Evolutionary conservation across 2,329 filamentous ascomycete species (phyloP).

Genomic region (Lachnellula occidentalis): DNA sequence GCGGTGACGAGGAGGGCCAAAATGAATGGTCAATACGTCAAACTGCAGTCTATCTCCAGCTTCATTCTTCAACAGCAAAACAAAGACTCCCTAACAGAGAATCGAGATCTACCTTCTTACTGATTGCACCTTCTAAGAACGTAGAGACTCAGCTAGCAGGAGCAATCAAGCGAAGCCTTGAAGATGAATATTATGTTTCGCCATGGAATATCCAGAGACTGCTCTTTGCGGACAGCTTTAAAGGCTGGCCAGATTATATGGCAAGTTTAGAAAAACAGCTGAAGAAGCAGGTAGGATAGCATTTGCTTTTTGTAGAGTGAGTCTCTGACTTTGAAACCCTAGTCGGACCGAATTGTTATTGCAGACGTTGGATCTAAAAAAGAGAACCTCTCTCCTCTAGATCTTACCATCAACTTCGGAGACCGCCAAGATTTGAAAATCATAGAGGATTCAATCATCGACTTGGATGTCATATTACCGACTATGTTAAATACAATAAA

Average conservation of each 20-base stretch:
- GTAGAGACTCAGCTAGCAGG: conserved; percentile 1
- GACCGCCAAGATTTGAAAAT: conserved; percentile 20
- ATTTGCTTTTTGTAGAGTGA: background rate
- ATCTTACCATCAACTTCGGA: conserved; percentile 16
- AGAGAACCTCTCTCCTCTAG: conserved; percentile 10
- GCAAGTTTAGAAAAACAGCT: conserved; percentile 12
- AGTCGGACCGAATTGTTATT: conserved; percentile 10
- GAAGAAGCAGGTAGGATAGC: conserved; percentile 5
- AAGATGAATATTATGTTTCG: background rate
- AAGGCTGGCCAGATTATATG: conserved; percentile 20
- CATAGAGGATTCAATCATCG: conserved; percentile 18
- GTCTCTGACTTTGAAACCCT: background rate
- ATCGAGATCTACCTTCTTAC: conserved; percentile 8
- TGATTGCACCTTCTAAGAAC: conserved; percentile 12
- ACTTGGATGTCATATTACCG: conserved; percentile 17
- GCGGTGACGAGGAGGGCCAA: conserved; percentile 4
- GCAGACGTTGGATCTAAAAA: conserved; percentile 8
- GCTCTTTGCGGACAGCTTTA: conserved; percentile 15
- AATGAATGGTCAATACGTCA: conserved; percentile 35
- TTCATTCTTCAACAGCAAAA: background rate
- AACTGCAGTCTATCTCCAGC: conserved; percentile 32
- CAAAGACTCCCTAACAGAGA: background rate
- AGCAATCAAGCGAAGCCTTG: background rate
- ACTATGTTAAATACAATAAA: conserved; percentile 9
- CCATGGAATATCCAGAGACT: conserved; percentile 15